Evolutionary conservation across 768 basidiomycete genomes (phyloP).

Genomic region (Collybia nuda): DNA sequence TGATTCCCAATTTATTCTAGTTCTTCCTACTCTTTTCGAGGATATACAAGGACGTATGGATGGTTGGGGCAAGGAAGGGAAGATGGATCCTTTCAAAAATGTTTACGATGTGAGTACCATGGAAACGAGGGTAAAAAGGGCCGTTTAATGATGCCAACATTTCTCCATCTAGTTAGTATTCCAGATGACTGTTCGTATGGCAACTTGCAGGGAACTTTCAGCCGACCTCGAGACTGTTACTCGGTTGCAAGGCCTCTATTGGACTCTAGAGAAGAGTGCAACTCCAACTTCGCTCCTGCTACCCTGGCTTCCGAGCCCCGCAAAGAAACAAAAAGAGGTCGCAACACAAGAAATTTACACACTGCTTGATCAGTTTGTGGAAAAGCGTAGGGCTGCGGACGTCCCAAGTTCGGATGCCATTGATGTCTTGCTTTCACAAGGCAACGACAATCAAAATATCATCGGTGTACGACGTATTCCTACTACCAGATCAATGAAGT

Average conservation of each 20-base stretch:
- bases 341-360: constrained; percentile 29
- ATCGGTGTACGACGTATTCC: constrained; percentile 19
- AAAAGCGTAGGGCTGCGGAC: constrained; percentile 22
- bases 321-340: constrained; percentile 26
- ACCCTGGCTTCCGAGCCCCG: constrained; percentile 32
- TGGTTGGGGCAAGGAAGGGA: constrained; percentile 21
- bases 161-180: constrained; percentile 19
- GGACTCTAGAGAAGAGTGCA: constrained; percentile 26
- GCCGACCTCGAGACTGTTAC: constrained; percentile 15
- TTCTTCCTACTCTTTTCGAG: constrained; percentile 20
- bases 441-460: constrained; percentile 22
- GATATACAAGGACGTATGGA: constrained; percentile 20
- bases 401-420: constrained; percentile 28
- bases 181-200: constrained; percentile 28
- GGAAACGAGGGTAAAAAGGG: not conserved
- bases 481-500: not conserved
- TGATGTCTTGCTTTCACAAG: constrained; percentile 31
- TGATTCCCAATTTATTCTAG: constrained; percentile 1
- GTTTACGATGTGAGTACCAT: constrained; percentile 19
- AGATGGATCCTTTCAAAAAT: constrained; percentile 22
- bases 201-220: constrained; percentile 26
- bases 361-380: constrained; percentile 23
- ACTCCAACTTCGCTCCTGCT: constrained; percentile 31
- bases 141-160: not conserved
- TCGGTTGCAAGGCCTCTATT: constrained; percentile 17